A percentile compares a stretch with the other conserved stretches of the same genome.
Evolutionary conservation across 495 filamentous ascomycete genomes (phyloP).

Genomic region (Aspergillus diversus): DNA sequence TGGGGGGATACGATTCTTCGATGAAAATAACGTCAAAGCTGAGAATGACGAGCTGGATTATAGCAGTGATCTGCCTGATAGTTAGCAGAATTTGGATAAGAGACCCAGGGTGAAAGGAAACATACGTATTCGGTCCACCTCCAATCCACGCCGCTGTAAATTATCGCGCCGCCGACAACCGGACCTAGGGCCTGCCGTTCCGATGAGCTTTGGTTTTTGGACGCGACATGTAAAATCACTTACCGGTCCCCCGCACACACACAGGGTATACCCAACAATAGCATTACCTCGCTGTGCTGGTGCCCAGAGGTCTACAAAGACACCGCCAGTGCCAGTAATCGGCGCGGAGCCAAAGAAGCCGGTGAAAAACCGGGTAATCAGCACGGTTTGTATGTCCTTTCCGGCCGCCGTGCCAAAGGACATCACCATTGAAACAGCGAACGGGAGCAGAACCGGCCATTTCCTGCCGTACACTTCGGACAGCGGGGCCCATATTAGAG

Average conservation of each 20-base stretch:
- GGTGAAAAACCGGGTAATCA: constrained; percentile 62
- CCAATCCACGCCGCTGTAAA: constrained; percentile 47
- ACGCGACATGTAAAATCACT: background rate
- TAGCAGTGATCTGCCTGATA: constrained; percentile 30
- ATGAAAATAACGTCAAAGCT: constrained; percentile 41
- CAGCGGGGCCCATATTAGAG: constrained; percentile 22
- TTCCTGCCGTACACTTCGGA: constrained; percentile 19
- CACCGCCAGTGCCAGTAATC: constrained; percentile 58
- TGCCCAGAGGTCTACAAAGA: constrained; percentile 55
- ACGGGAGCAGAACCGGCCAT: constrained; percentile 13
- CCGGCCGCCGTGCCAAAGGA: constrained; percentile 52
- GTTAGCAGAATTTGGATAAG: background rate
- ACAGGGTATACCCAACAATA: constrained; percentile 59
- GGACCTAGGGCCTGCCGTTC: constrained; percentile 38
- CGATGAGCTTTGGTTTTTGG: background rate
- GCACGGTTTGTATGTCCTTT: constrained; percentile 60
- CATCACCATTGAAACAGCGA: constrained; percentile 17
- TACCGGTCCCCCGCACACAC: constrained; percentile 54
- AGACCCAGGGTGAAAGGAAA: background rate
- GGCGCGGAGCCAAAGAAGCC: constrained; percentile 59
- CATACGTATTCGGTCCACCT: constrained; percentile 43
- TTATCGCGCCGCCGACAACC: constrained; percentile 51
- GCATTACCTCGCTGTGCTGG: constrained; percentile 51
- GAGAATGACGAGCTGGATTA: constrained; percentile 49
- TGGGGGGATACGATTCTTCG: constrained; percentile 54